Evolutionary conservation across 108 stramenopile genomes (phyloP), one percentile per base, ranked within the genome.

Genomic region (Pinguiococcus pyrenoidosus): DNA sequence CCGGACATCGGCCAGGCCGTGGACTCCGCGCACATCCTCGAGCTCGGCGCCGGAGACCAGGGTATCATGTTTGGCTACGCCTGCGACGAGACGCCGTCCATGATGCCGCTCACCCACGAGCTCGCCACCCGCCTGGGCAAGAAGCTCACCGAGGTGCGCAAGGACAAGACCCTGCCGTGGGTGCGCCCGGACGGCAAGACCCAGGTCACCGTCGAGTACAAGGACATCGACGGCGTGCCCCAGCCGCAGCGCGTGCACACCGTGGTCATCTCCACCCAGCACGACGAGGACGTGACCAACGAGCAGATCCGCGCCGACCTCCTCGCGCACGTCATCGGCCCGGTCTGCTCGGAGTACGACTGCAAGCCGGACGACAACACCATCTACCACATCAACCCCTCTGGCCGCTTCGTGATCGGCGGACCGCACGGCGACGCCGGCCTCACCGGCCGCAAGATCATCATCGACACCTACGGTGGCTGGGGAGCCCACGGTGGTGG

Each of bases 401-500:
- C 63, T 24, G 63, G 89, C 13, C 66, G 88, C 26, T 94, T 94
- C 61, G 85, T 94, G 38, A 91, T 94, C 61, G 92, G 92, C 18
- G 92, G 92, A 41, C 92, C 92, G 17, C 92, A 94, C 59, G 87
- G 87, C 27, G 92, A 94, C 70, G 89, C 92, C n/a, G 89, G 92
- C 36, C 70, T 94, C 5, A 89, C 92, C 7, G 92, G 92, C 28
- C 80, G 92, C 36, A 94, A 94, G 66, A 85, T 90, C 55, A 84
- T 87, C 55, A 84, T 89, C 29, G 92, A 94, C 69, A 89, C 84
- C 28, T 94, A 94, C 59, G 92, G 92, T 27, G 92, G 92, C 54
- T 94, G 92, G 92, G 92, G 89, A 46, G 84, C 87, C 16, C 87
- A 91, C 59, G 92, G 92, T 33, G 92, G 92, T 13, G 92, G 92